Conservation (phyloP, 2,329 filamentous ascomycete species). For the Fusarium napiforme region DNA sequence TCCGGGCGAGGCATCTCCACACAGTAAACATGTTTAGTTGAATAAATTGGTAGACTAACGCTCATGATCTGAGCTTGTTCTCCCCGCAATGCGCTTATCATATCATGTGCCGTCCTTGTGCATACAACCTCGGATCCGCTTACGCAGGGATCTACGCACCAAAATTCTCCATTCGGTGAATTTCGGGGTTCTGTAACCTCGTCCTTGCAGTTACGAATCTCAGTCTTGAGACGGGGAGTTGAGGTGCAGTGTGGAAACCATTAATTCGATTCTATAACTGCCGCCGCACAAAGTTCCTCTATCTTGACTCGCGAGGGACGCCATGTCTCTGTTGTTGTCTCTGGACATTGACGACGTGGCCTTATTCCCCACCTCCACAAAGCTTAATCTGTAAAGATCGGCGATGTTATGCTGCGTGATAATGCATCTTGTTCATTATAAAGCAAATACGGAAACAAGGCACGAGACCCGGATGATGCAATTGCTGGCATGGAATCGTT, state of each 20-base stretch:
- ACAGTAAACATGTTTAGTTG: not conserved
- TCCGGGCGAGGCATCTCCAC: not conserved
- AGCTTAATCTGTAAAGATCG: not conserved
- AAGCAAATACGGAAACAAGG: not conserved
- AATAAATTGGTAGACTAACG: not conserved
- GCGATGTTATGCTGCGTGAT: not conserved
- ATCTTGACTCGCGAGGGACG: not conserved
- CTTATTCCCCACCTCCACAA: not conserved
- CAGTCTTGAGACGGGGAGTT: not conserved
- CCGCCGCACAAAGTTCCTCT: not conserved
- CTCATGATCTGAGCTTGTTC: not conserved
- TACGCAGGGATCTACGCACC: not conserved
- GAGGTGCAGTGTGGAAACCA: not conserved
- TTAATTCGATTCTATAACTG: not conserved
- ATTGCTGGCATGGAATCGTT: not conserved
- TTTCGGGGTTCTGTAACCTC: not conserved
- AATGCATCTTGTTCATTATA: not conserved
- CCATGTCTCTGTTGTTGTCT: too few relatives aligned
- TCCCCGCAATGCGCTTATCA: not conserved
- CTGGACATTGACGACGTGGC: not conserved
- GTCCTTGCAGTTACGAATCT: not conserved
- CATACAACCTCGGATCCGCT: not conserved
- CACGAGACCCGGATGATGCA: not conserved
- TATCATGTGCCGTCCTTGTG: not conserved
- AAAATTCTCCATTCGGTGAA: not conserved